A percentile compares a stretch with the other conserved stretches of the same genome.
These are phyloP conservation scores for Nothophytophthora sp. DNA, from an alignment of 352 stramenopile species.

Conservation along the genomic window DNA sequence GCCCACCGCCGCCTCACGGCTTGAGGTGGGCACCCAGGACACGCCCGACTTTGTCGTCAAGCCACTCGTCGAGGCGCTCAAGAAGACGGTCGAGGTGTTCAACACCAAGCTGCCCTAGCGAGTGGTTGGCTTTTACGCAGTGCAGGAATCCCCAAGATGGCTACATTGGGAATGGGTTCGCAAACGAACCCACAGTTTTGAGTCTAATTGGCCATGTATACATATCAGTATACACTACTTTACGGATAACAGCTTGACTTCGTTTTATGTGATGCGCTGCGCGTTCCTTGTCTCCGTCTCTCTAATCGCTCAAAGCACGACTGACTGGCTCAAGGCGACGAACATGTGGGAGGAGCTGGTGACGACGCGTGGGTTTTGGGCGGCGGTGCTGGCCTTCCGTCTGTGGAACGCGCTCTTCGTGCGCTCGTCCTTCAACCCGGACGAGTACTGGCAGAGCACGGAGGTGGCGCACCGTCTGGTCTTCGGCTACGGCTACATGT, in stretches of 20 bases:
- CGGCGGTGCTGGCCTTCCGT: slow-evolving; percentile 57
- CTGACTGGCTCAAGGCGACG: slow-evolving; percentile 4
- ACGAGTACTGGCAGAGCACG: slow-evolving; percentile 91
- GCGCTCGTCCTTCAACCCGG: slow-evolving; percentile 84
- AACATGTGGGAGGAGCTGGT: slow-evolving; percentile 33
- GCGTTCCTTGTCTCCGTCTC: slow-evolving; percentile 12
- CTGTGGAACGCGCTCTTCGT: slow-evolving; percentile 85
- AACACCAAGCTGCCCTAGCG: slow-evolving; percentile 62
- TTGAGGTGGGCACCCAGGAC: slow-evolving; percentile 80
- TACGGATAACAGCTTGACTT: neutral
- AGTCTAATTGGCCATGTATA: too few species aligned
- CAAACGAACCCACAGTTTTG: too few species aligned
- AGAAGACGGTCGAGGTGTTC: slow-evolving; percentile 86
- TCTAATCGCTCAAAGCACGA: neutral
- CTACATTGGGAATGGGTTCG: too few species aligned
- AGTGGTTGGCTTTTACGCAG: neutral
- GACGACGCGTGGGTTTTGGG: slow-evolving; percentile 48
- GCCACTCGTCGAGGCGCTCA: slow-evolving; percentile 69
- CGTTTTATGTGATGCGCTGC: neutral
- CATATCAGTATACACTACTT: neutral
- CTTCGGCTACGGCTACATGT: slow-evolving; percentile 88
- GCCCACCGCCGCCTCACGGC: slow-evolving; percentile 72
- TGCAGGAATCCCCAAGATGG: too few species aligned
- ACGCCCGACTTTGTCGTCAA: slow-evolving; percentile 81
- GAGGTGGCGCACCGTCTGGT: slow-evolving; percentile 86